Base-by-base conservation (phyloP, 129 eudicot genomes). In the Flaveria bidentis region DNA sequence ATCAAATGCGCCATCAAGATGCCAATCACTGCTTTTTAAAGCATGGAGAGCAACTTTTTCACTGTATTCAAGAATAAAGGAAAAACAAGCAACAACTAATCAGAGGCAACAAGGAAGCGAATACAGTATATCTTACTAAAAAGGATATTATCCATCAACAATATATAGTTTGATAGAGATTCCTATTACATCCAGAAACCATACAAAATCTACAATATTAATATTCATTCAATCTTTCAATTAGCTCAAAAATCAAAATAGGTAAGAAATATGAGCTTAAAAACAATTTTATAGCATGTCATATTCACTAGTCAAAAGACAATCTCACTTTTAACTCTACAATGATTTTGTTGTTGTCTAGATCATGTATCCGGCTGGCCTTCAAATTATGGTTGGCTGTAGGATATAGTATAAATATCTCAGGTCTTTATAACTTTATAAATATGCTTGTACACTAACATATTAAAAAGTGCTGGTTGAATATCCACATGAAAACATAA, bases 1-100 rank as follows among this genome's bases (percentile, higher is more conserved):
- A 72, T 94, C 98, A 85, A 94, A 91, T 33, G 98, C 98, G 74
- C 88, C 93, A 77, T 94, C 98, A 53, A 94, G 86, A 53, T 94
- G 91, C 97, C 97, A 94, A 69, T 94, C 97, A 64, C 96, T 88
- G 47, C 91, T 81, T 75, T 88, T 94, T 75, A 94, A 73, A 23
- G 96, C 76, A 68, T 94, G 97, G 73, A 89, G 79, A 25, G 96
- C 92, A 75, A 77, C 85, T 76, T 94, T 91, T 51, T 94, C 98
- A 83, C 98, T 94, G 86, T 81, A 82, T 33, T 15, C 12, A 15
- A 2, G 67, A 71, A 76, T 17, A 74, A 36, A 42, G 15, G 2
- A 49, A 74, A 74, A 62, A 65, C 16, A 68, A 81, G 62, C 16
- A 44, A 47, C 55, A 26, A 11, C 13, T 13, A 47, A 47, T 47